Evolutionary conservation across 352 stramenopile species (phyloP).

Genomic region (Phytophthora pseudosyringae): DNA sequence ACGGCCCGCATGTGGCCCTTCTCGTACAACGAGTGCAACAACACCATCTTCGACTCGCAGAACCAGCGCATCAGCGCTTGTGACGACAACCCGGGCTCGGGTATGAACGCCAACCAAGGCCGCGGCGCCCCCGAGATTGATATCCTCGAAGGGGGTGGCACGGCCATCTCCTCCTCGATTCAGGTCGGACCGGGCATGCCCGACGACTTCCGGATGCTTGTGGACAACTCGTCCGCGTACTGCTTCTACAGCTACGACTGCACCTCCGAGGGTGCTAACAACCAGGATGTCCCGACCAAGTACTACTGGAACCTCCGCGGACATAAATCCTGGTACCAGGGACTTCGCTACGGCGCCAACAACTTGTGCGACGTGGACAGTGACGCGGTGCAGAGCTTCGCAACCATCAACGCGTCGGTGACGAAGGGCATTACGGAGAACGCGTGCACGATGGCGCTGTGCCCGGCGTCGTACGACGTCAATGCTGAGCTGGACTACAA

Average conservation of each 20-base stretch:
- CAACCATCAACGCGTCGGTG: conserved; percentile 47
- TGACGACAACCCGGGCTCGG: conserved; percentile 91
- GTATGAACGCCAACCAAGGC: conserved; percentile 87
- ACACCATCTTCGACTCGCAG: conserved; percentile 49
- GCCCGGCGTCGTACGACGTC: conserved; percentile 71
- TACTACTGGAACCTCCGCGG: conserved; percentile 53
- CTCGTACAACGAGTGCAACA: conserved; percentile 94
- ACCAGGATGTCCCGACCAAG: conserved; percentile 47
- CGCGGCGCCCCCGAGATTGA: conserved; percentile 96
- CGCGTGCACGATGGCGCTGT: conserved; percentile 49
- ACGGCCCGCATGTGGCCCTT: conserved; percentile 97
- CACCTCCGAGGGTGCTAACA: conserved; percentile 51
- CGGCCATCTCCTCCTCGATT: conserved; percentile 89
- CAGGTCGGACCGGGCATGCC: conserved; percentile 86
- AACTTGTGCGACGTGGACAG: conserved; percentile 50
- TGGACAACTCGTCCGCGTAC: conserved; percentile 29
- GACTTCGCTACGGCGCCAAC: conserved; percentile 64
- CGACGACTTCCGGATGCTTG: conserved; percentile 51
- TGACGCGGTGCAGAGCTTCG: conserved; percentile 45
- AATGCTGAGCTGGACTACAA: conserved; percentile 51
- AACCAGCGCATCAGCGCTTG: conserved; percentile 91
- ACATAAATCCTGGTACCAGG: conserved; percentile 80
- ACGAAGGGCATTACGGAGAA: conserved; percentile 60
- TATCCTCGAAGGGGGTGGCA: conserved; percentile 91
- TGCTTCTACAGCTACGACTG: conserved; percentile 61